Evolutionary conservation across 1,139 yeast genomes (phyloP), one percentile per base, ranked within the genome.

Genomic region (Sugiyamaella sp.): DNA sequence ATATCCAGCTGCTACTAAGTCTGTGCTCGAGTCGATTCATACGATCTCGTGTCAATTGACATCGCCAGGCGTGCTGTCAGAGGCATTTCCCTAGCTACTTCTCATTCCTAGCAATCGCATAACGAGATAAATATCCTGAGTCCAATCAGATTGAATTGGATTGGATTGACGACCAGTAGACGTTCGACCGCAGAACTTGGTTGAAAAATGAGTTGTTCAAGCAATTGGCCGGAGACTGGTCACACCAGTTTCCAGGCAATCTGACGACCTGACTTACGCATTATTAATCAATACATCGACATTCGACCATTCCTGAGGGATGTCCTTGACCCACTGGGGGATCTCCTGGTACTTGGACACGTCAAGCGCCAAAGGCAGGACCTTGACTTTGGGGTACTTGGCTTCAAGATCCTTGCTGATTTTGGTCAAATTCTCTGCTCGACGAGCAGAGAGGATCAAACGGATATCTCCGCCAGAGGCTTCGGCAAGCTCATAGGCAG

Each of bases 401-500:
- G 64, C 48, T 33, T 63, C 68, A 53, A 85, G 72, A 32, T 77
- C 76, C 16, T 67, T 62, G 61, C 84, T 76, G 52, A 86, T 70
- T 22, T 72, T 69, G 9, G 73, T 69, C 16, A 69, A 61, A 4
- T 69, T 63, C 40, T 84, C 87, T 40, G 76, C 66, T 69, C 95
- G 78, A 69, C 95, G 80, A 4, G 95, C 95, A 2, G 86, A 78
- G 17, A 87, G 74, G 54, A 89, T 74, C 58, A 89, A 75, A 60
- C 83, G 83, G 61, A 86, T 70, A 33, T 79, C 70, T 45, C 95
- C 95, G 51, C 81, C 74, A 16, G 91, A 75, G 12, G 90, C 88
- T 24, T 74, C 78, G 46, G 88, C 86, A 60, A 86, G 83, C 66
- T 86, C 90, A 35, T 74, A 65, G 2, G 95, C 95, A 10, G 90